Base-by-base conservation (phyloP, 306 rosid species). In the Styphnolobium japonicum region DNA sequence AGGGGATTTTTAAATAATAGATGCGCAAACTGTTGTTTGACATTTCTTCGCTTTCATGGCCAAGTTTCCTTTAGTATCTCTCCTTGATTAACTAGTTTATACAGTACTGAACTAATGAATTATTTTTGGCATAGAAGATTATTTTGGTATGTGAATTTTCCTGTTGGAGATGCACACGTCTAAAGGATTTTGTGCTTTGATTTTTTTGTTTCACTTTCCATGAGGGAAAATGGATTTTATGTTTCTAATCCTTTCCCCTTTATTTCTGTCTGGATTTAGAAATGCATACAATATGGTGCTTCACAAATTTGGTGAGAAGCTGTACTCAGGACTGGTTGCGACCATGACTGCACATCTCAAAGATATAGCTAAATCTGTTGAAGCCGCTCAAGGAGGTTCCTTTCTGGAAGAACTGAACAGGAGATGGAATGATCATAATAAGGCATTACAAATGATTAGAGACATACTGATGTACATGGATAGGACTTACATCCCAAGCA, bases 381-480 rank as follows among this genome's bases (percentile, higher is more conserved):
- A 92, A 83, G 94, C 86, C 8, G 94, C 97, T 12, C 97, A 92
- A 78, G 98, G 98, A 67, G 97, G 89, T 12, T 87, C 90, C 66
- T 90, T 94, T 86, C 88, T 94, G 40, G 98, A 90, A 81, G 98
- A 94, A 71, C 82, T 94, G 80, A 92, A 94, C 85, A 85, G 90
- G 87, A 90, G 88, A 83, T 94, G 98, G 97, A 85, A 91, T 14
- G 97, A 92, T 48, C 98, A 94, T 75, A 92, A 92, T 75, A 92
- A 92, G 86, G 94, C 98, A 62, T 76, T 90, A 79, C 97, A 90
- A 77, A 94, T 92, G 97, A 92, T 94, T 22, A 83, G 98, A 74
- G 97, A 94, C 85, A 92, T 92, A 83, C 78, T 94, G 81, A 92
- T 94, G 98, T 94, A 92, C 86, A 94, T 94, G 98, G 98, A 94